These are phyloP conservation scores for Tylopilus felleus DNA, from an alignment of 768 basidiomycete species.

Conservation along the genomic window DNA sequence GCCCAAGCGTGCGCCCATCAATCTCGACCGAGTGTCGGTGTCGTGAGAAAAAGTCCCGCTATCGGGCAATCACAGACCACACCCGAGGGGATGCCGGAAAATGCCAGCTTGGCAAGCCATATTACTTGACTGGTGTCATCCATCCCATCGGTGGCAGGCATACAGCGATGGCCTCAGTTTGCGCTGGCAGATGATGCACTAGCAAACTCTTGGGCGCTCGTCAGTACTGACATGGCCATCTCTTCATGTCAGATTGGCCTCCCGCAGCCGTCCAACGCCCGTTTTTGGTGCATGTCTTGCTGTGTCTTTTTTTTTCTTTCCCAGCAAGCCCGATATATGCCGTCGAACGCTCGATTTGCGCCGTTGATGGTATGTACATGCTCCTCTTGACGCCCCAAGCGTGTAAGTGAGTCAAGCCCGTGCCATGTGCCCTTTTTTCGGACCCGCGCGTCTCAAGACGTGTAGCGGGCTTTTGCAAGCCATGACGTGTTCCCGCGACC, in stretches of 20 bases:
- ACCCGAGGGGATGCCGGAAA: slow-evolving; percentile 23
- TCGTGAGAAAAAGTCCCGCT: slow-evolving; percentile 11
- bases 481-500: slow-evolving; percentile 24
- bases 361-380: background rate
- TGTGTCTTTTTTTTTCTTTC: background rate
- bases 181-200: slow-evolving; percentile 25
- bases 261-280: slow-evolving; percentile 9
- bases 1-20: background rate
- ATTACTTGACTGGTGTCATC: slow-evolving; percentile 23
- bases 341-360: slow-evolving; percentile 10
- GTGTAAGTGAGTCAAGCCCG: slow-evolving; percentile 4
- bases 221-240: slow-evolving; percentile 1
- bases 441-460: slow-evolving; percentile 3
- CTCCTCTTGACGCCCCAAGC: background rate
- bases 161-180: slow-evolving; percentile 10
- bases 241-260: slow-evolving; percentile 23
- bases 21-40: slow-evolving; percentile 1
- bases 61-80: slow-evolving; percentile 6
- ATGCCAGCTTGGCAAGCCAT: slow-evolving; percentile 13
- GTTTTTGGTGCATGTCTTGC: slow-evolving; percentile 17
- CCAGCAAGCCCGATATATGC: slow-evolving; percentile 1
- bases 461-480: slow-evolving; percentile 10
- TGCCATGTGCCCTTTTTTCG: background rate
- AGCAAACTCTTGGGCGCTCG: slow-evolving; percentile 14
- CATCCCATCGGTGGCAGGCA: slow-evolving; percentile 15